Evolutionary conservation across 2,329 filamentous ascomycete species (phyloP).

Genomic region (Lasiodiplodia theobromae): DNA sequence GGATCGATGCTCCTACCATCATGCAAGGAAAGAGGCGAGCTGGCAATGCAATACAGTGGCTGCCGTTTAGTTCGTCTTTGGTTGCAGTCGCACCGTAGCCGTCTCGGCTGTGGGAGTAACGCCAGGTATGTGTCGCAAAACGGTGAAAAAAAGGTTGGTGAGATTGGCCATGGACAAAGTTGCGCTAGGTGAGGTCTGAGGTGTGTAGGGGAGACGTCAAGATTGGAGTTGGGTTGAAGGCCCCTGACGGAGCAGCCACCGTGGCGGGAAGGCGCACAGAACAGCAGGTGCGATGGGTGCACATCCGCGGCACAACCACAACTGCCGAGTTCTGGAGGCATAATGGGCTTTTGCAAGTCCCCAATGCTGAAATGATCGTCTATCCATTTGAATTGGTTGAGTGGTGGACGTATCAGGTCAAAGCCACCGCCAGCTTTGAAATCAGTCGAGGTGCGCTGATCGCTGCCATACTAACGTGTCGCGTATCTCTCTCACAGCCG

Average conservation of each 20-base stretch:
- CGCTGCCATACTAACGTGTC: neutral
- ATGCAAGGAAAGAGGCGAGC: neutral
- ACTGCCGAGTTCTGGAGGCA: neutral
- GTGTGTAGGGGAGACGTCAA: neutral
- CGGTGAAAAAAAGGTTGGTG: neutral
- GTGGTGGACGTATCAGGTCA: neutral
- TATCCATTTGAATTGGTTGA: neutral
- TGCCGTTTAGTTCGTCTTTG: neutral
- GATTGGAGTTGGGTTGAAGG: neutral
- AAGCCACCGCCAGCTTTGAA: neutral
- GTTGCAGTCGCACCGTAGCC: neutral
- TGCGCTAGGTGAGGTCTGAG: neutral
- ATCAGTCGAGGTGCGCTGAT: neutral
- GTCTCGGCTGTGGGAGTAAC: neutral
- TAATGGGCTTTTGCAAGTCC: neutral
- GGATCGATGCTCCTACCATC: neutral
- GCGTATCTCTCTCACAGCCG: neutral
- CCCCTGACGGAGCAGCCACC: constrained; percentile 6
- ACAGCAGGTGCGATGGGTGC: neutral
- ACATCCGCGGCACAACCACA: neutral
- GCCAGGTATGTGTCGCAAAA: neutral
- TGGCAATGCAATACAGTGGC: neutral
- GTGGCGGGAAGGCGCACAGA: constrained; percentile 1
- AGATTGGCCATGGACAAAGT: neutral
- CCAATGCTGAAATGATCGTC: neutral